A percentile compares a stretch with the other conserved stretches of the same genome.
Evolutionary conservation across 1,139 yeast genomes (phyloP).

Genomic region (Sugiyamaella paludigena): DNA sequence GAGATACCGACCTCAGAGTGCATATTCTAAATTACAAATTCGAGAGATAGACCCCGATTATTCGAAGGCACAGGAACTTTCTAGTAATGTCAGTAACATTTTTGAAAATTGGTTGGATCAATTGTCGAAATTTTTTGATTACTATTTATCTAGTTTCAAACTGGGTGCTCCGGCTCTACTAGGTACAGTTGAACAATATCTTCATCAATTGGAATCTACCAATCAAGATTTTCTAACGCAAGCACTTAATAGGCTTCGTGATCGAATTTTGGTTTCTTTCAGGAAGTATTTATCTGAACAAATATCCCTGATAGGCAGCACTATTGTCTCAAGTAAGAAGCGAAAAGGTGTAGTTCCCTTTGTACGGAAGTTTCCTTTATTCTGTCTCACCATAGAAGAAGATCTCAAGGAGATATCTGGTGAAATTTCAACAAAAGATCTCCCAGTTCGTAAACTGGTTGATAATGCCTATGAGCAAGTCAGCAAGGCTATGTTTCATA

Average conservation of each 20-base stretch:
- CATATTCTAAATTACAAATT: conserved; percentile 28
- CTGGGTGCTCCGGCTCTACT: conserved; percentile 34
- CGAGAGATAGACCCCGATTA: conserved; percentile 52
- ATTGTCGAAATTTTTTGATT: conserved; percentile 40
- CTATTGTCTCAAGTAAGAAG: conserved; percentile 45
- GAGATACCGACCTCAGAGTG: conserved; percentile 34
- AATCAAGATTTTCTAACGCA: conserved; percentile 67
- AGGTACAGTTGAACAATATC: conserved; percentile 41
- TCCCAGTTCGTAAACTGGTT: conserved; percentile 40
- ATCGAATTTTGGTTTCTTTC: conserved; percentile 59
- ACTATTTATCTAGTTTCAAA: conserved; percentile 43
- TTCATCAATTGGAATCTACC: conserved; percentile 44
- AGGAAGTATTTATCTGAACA: conserved; percentile 55
- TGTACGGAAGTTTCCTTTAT: conserved; percentile 47
- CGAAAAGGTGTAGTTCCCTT: conserved; percentile 45
- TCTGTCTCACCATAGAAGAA: conserved; percentile 42
- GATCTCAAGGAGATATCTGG: conserved; percentile 20
- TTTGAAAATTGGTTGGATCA: conserved; percentile 55
- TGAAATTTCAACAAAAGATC: conserved; percentile 29
- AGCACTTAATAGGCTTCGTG: conserved; percentile 51
- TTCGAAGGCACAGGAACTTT: conserved; percentile 53
- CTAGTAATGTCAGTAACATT: conserved; percentile 50
- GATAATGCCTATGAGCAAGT: conserved; percentile 45
- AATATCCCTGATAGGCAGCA: conserved; percentile 52
- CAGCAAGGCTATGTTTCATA: conserved; percentile 35